A percentile compares a stretch with the other conserved stretches of the same genome.
Evolutionary conservation across 306 rosid genomes (phyloP).

Genomic region (Hippophae gyantsensis): DNA sequence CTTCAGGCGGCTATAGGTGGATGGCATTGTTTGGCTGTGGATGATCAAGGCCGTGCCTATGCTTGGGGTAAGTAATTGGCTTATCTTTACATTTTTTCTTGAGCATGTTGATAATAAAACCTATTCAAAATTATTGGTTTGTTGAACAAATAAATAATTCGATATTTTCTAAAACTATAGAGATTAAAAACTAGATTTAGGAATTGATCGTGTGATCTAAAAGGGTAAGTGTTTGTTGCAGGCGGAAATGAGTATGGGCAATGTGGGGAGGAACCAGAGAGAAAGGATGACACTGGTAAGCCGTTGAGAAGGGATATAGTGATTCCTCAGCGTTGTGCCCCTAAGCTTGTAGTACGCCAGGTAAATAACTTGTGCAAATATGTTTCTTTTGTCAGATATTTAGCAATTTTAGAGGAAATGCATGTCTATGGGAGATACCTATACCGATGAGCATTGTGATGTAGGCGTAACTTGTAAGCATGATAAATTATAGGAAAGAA

Average conservation of each 20-base stretch:
- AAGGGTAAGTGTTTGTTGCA: slow-evolving; percentile 23
- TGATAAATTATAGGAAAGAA: too few relatives aligned
- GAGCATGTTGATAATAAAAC: neutral
- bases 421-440: neutral
- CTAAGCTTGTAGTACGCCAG: slow-evolving; percentile 76
- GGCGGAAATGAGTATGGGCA: slow-evolving; percentile 99
- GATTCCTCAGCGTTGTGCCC: slow-evolving; percentile 98
- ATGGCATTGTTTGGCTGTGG: slow-evolving; percentile 99
- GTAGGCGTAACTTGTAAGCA: too few relatives aligned
- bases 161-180: too few relatives aligned
- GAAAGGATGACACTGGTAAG: slow-evolving; percentile 74
- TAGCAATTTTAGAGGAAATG: neutral
- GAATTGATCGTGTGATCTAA: slow-evolving; percentile 6
- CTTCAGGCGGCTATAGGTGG: slow-evolving; percentile 95
- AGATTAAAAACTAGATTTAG: neutral
- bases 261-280: slow-evolving; percentile 96
- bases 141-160: too few relatives aligned
- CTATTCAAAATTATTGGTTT: neutral
- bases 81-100: neutral
- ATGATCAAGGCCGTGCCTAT: slow-evolving; percentile 90
- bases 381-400: neutral
- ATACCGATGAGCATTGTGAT: neutral
- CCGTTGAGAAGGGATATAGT: slow-evolving; percentile 81
- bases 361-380: slow-evolving; percentile 23
- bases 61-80: slow-evolving; percentile 68